Evolutionary conservation across 768 basidiomycete genomes (phyloP).

Genomic region (Rossbeevera mucosa): DNA sequence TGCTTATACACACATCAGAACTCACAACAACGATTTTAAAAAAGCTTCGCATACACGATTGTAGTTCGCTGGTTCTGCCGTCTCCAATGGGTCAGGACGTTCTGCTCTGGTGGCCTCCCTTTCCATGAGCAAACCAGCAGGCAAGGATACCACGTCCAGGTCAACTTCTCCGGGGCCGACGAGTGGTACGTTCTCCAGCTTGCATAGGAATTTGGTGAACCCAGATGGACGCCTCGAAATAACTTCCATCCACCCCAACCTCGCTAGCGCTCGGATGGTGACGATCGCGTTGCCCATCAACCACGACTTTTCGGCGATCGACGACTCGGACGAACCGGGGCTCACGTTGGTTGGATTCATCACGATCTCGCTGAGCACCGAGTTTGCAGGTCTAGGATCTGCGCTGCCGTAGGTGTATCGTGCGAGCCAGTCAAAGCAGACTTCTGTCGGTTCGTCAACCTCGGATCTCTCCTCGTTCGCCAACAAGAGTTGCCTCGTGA

Average conservation of each 20-base stretch:
- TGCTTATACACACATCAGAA: conserved; percentile 11
- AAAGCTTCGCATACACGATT: conserved; percentile 10
- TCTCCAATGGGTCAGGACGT: conserved; percentile 23
- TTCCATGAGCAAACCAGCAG: conserved; percentile 71
- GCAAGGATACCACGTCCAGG: conserved; percentile 68
- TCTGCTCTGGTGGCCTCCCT: conserved; percentile 39
- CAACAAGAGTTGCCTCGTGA: conserved; percentile 78
- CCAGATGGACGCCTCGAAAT: conserved; percentile 85
- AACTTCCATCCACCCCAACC: conserved; percentile 87
- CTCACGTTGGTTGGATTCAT: conserved; percentile 47
- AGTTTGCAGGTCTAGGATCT: conserved; percentile 82
- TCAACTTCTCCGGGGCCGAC: conserved; percentile 80
- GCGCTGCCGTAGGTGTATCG: conserved; percentile 92
- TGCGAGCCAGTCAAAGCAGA: conserved; percentile 97
- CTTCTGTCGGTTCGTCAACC: conserved; percentile 88
- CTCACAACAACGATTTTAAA: not conserved
- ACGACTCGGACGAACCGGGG: conserved; percentile 35
- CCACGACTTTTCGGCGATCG: conserved; percentile 72
- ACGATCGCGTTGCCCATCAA: conserved; percentile 78
- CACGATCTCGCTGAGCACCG: conserved; percentile 74
- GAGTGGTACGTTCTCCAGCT: conserved; percentile 85
- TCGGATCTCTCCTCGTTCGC: conserved; percentile 72
- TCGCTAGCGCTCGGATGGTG: conserved; percentile 68
- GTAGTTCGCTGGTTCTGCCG: not conserved
- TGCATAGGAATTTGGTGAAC: conserved; percentile 76